phyloP scores from a whole-genome alignment of 1,284 basidiomycete species.

The Cutaneotrichosporon sp. region DNA sequence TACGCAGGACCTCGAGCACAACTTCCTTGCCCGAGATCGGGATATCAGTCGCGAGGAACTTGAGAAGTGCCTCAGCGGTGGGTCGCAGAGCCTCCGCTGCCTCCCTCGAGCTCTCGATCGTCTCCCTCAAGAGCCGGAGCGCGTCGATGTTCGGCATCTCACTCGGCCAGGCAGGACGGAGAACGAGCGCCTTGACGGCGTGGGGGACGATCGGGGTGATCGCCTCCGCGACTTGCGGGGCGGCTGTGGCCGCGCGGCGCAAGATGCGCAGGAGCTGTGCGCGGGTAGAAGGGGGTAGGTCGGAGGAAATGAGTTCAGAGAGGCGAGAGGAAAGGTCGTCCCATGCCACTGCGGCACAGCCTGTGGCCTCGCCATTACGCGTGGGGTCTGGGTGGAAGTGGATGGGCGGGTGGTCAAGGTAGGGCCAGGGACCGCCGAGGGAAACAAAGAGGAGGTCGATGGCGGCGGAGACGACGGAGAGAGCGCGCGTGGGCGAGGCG shows the following conservation, averaged over 20 bases:
- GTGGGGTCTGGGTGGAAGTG: slow-evolving; percentile 16
- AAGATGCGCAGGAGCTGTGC: slow-evolving; percentile 65
- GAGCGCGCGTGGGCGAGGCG: slow-evolving; percentile 12
- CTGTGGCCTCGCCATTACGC: slow-evolving; percentile 19
- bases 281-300: slow-evolving; percentile 31
- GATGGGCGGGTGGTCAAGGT: slow-evolving; percentile 18
- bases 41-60: slow-evolving; percentile 63
- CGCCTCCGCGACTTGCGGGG: slow-evolving; percentile 59
- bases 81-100: slow-evolving; percentile 63
- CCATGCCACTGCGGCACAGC: slow-evolving; percentile 37
- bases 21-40: slow-evolving; percentile 57
- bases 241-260: slow-evolving; percentile 62
- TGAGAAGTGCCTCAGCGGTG: slow-evolving; percentile 66
- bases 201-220: slow-evolving; percentile 61
- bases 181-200: slow-evolving; percentile 55
- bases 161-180: slow-evolving; percentile 40
- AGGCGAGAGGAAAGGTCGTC: slow-evolving; percentile 40
- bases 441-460: slow-evolving; percentile 40
- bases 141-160: slow-evolving; percentile 54
- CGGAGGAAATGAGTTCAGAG: slow-evolving; percentile 32
- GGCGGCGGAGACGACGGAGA: slow-evolving; percentile 37
- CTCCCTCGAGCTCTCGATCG: slow-evolving; percentile 65
- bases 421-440: slow-evolving; percentile 32
- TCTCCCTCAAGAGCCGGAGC: slow-evolving; percentile 62
- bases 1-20: slow-evolving; percentile 61